Conservation (phyloP, 108 stramenopile species). For the Stephanodiscus triporus region DNA sequence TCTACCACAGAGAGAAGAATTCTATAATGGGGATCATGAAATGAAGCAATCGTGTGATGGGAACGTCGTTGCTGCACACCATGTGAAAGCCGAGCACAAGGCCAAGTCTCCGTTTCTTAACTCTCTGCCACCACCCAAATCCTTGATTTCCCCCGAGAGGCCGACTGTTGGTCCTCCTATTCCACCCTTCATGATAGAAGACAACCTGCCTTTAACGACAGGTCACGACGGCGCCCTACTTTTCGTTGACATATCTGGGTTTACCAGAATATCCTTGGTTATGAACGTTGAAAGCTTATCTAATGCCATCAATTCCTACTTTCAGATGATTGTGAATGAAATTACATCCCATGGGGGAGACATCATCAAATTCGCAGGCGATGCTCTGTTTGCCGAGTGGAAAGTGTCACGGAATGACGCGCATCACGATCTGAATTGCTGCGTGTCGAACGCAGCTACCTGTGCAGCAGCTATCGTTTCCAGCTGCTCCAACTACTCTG, state of each 20-base stretch:
- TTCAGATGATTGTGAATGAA: conserved; percentile 75
- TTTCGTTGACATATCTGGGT: conserved; percentile 89
- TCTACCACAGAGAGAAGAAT: conserved; percentile 1
- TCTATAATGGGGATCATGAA: neutral
- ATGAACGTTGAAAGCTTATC: conserved; percentile 75
- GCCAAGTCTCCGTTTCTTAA: neutral
- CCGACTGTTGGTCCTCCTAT: neutral
- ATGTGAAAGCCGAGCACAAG: conserved; percentile 6
- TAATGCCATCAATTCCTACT: conserved; percentile 80
- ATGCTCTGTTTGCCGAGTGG: conserved; percentile 60
- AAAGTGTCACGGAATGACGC: conserved; percentile 23
- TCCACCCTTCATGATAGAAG: conserved; percentile 6
- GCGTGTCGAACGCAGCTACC: conserved; percentile 54
- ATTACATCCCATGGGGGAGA: conserved; percentile 66
- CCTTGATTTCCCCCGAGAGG: conserved; percentile 22
- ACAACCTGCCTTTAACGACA: conserved; percentile 44
- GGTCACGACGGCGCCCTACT: conserved; percentile 64
- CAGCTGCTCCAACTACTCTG: conserved; percentile 62
- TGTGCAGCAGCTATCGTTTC: conserved; percentile 61
- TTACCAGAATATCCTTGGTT: conserved; percentile 71
- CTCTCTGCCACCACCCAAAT: conserved; percentile 12
- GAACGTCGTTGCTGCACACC: too few relatives aligned
- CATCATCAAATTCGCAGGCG: conserved; percentile 77
- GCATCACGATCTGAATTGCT: conserved; percentile 45
- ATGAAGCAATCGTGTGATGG: neutral